Evolutionary conservation across 2,329 filamentous ascomycete genomes (phyloP).

Genomic region (Fusarium phyllophilum): DNA sequence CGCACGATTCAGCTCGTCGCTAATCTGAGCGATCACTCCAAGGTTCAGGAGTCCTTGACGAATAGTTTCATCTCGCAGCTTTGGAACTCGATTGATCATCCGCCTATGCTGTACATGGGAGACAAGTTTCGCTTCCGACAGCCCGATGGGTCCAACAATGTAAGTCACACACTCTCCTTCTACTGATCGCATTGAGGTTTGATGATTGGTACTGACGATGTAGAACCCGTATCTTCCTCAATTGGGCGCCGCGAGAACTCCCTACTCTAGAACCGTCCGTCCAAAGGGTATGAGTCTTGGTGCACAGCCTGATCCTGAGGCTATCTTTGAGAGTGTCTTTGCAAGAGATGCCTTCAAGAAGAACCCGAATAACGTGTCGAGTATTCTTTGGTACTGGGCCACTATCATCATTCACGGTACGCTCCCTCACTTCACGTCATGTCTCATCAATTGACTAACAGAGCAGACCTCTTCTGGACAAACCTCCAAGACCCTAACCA

Average conservation of each 20-base stretch:
- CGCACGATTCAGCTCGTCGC: slow-evolving; percentile 76
- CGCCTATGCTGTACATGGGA: slow-evolving; percentile 72
- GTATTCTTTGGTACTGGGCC: slow-evolving; percentile 77
- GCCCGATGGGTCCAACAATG: slow-evolving; percentile 77
- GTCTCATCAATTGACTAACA: background rate
- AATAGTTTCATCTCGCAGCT: slow-evolving; percentile 74
- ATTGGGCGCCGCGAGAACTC: slow-evolving; percentile 73
- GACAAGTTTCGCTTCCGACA: slow-evolving; percentile 72
- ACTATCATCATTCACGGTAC: slow-evolving; percentile 77
- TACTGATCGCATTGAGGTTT: background rate
- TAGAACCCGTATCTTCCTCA: slow-evolving; percentile 72
- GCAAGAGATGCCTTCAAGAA: slow-evolving; percentile 59
- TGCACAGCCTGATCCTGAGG: slow-evolving; percentile 72
- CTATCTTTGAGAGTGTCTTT: slow-evolving; percentile 73
- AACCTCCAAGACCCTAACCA: slow-evolving; percentile 68
- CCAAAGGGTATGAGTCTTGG: slow-evolving; percentile 68
- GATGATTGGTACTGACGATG: background rate
- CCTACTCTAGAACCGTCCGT: slow-evolving; percentile 73
- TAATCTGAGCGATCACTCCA: slow-evolving; percentile 70
- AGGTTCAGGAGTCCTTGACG: slow-evolving; percentile 70
- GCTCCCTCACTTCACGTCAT: accelerated
- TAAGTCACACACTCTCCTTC: slow-evolving; percentile 29
- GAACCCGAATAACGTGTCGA: slow-evolving; percentile 78
- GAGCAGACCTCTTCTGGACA: slow-evolving; percentile 74
- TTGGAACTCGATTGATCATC: slow-evolving; percentile 78